phyloP scores from a whole-genome alignment of 805 yeast species.

The Suhomyces kilbournensis region DNA sequence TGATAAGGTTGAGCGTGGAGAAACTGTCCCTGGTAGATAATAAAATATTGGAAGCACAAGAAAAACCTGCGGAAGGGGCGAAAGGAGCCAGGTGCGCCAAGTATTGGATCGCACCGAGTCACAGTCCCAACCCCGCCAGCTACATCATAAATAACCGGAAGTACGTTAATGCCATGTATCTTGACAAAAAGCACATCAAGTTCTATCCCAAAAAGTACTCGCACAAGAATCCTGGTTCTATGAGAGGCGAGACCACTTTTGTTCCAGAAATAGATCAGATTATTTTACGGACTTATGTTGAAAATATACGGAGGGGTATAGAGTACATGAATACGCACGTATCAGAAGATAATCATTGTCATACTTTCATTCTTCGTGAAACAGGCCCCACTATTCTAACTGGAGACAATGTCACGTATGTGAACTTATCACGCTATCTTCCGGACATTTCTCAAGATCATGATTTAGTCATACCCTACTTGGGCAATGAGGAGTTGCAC shows the following conservation, averaged over 20 bases:
- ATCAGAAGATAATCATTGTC: background rate
- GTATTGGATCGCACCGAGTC: constrained; percentile 8
- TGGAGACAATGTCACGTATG: constrained; percentile 7
- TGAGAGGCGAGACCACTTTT: constrained; percentile 7
- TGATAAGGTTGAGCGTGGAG: constrained; percentile 18
- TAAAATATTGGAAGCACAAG: background rate
- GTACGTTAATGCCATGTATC: constrained; percentile 17
- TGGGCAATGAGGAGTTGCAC: constrained; percentile 15
- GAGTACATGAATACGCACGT: background rate
- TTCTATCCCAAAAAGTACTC: constrained; percentile 26
- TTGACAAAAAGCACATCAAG: constrained; percentile 17
- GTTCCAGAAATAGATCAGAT: constrained; percentile 9
- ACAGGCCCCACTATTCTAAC: constrained; percentile 12
- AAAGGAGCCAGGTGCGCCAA: background rate
- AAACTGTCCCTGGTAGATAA: background rate
- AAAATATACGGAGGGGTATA: constrained; percentile 11
- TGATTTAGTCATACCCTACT: constrained; percentile 13
- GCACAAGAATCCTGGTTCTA: constrained; percentile 7
- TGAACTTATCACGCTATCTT: constrained; percentile 12
- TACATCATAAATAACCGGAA: constrained; percentile 23
- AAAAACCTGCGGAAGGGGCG: background rate
- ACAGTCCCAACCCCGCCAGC: constrained; percentile 16
- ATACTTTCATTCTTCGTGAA: constrained; percentile 1
- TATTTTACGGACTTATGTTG: constrained; percentile 11
- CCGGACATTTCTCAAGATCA: constrained; percentile 10